Base-by-base conservation (phyloP, 768 basidiomycete species). In the Neoboletus brunneissimus region DNA sequence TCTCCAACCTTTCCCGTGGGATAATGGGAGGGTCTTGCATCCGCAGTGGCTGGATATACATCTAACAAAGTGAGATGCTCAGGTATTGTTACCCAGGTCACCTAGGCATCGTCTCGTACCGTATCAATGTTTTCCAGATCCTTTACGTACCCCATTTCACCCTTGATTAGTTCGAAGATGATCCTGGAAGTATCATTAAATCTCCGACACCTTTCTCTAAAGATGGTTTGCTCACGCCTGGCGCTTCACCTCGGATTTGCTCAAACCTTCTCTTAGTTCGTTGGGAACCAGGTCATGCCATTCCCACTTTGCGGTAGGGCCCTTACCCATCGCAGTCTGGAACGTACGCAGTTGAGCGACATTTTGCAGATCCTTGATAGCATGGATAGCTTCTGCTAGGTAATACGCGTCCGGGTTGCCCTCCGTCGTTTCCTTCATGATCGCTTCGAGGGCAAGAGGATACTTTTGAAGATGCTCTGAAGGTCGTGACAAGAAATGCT, bases 161-260 rank as follows among this genome's bases (percentile, higher is more conserved):
- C 90, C 71, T 96, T 91, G 71, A 97, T 96, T 58, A 96, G 72
- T 75, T 97, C 94, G 65, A 95, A 97, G 49, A 96, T 94, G 64
- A 94, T 86, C 43, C 92, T 94, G 60, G 37, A 43, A 56, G 22
- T 0, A n/a, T 12, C 16, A 32, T 57, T 55, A 22, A 55, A 29
- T 50, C 32, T 37, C 51, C 54, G 22, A 15, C 18, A 6, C 12
- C 12, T 16, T 18, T 44, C 40, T 53, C 48, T 40, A 34, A 52
- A 31, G 23, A 56, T 11, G 16, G 23, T 18, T 4, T 38, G 72
- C 90, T 72, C 69, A 94, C 92, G 86, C 81, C 73, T 96, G 94
- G 34, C 92, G 83, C 69, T 92, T 92, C 20, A 81, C 77, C 67
- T 93, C 92, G 42, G 87, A 77, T 73, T 91, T 91, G 12, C 81